Percentiles rank a stretch among this genome's conserved stretches.
phyloP scores from a whole-genome alignment of 805 yeast genomes.

The Yueomyces sp. region DNA sequence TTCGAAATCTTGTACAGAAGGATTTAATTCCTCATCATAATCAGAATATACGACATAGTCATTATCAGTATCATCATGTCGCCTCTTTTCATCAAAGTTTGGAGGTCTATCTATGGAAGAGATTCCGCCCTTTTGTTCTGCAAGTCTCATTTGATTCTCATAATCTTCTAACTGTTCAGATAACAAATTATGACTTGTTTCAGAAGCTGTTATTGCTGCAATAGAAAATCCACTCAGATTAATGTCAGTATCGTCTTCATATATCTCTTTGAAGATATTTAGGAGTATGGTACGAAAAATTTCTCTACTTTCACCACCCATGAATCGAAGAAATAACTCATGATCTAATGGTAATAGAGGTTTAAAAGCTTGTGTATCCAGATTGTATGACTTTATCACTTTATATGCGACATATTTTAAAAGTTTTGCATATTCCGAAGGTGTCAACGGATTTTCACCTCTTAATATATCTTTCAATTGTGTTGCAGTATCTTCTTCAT shows the following conservation, averaged over 20 bases:
- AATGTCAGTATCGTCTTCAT: conserved; percentile 11
- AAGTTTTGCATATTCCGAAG: conserved; percentile 19
- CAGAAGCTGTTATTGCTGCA: conserved; percentile 19
- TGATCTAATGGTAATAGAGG: conserved; percentile 18
- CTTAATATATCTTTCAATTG: conserved; percentile 19
- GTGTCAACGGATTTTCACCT: conserved; percentile 18
- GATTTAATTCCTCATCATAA: conserved; percentile 15
- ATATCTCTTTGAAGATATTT: conserved; percentile 18
- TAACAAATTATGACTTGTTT: conserved; percentile 6
- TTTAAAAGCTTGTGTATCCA: conserved; percentile 14
- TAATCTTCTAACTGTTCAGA: conserved; percentile 8
- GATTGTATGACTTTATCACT: conserved; percentile 20
- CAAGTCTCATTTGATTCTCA: not conserved
- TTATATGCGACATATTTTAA: conserved; percentile 22
- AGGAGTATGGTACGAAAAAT: conserved; percentile 17
- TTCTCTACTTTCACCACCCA: conserved; percentile 19
- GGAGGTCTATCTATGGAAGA: conserved; percentile 20
- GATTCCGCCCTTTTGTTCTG: conserved; percentile 13
- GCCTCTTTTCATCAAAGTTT: conserved; percentile 12
- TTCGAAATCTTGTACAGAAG: not conserved
- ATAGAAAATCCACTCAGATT: conserved; percentile 13
- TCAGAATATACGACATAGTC: conserved; percentile 16
- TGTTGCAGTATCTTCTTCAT: conserved; percentile 31
- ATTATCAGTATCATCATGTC: conserved; percentile 10
- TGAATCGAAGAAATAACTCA: conserved; percentile 20